Evolutionary conservation across 768 basidiomycete species (phyloP).

Genomic region (Jaapia argillacea): DNA sequence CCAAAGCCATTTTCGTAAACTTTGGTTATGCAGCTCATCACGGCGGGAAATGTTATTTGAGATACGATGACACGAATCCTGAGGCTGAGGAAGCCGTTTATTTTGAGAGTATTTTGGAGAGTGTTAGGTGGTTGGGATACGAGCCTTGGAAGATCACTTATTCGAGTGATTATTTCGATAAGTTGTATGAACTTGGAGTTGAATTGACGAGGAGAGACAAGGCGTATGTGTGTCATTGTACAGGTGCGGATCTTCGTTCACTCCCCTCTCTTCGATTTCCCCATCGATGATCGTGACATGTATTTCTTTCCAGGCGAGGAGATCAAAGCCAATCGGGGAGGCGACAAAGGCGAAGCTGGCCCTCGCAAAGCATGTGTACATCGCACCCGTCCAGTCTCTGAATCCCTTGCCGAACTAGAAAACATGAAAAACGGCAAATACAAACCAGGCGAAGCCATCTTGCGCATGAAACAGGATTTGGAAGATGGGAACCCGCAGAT

Average conservation of each 20-base stretch:
- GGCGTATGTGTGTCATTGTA: conserved; percentile 94
- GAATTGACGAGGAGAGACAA: conserved; percentile 84
- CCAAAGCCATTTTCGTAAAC: conserved; percentile 96
- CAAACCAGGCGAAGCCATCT: conserved; percentile 81
- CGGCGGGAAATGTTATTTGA: conserved; percentile 85
- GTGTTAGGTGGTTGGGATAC: conserved; percentile 91
- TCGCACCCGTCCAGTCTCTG: conserved; percentile 73
- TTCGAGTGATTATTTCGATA: conserved; percentile 93
- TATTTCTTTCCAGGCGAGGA: conserved; percentile 61
- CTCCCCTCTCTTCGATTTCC: neutral
- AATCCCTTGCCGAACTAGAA: conserved; percentile 83
- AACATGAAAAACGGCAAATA: conserved; percentile 89
- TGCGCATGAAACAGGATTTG: conserved; percentile 97
- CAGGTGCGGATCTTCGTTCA: conserved; percentile 53
- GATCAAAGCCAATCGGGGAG: conserved; percentile 83
- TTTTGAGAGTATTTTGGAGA: conserved; percentile 95
- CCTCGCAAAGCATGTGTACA: conserved; percentile 81
- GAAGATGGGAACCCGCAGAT: conserved; percentile 92
- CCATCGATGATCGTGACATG: conserved; percentile 3
- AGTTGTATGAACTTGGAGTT: conserved; percentile 78
- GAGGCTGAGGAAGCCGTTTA: conserved; percentile 95
- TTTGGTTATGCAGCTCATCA: conserved; percentile 97
- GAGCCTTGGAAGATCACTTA: conserved; percentile 99
- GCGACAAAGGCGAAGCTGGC: conserved; percentile 52
- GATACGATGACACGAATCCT: conserved; percentile 98